Evolutionary conservation across 192 early-diverging fungal species (phyloP), one percentile per base, ranked within the genome.

Genomic region (Piromyces sp.): DNA sequence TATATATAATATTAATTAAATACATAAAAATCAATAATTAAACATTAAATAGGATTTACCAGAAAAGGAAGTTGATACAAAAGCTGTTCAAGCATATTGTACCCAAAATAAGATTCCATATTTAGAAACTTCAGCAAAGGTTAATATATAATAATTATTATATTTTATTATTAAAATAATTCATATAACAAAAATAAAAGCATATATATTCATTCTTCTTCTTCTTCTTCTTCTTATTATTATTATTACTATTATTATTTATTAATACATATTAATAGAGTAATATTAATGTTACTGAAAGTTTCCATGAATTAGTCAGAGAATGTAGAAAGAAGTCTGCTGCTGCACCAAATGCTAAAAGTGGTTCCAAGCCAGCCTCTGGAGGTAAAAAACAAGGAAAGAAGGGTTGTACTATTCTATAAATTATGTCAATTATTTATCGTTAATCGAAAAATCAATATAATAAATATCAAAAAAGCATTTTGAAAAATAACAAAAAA

Each of bases 31-130:
- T n/a, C n/a, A n/a, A n/a, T n/a, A n/a, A n/a, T n/a, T n/a, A n/a
- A n/a, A n/a, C n/a, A n/a, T n/a, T n/a, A n/a, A n/a, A n/a, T n/a
- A 90, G 89, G 90, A 91, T 85, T 80, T 91, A 58, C 90, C 90
- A 13, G 80, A 80, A 14, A 86, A 81, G 22, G 88, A 90, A 83
- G 87, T 91, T 30, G 85, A 85, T 31, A 81, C 83, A 30, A 82
- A 80, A n/a, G 81, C 79, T 26, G 87, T 88, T 17, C 58, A 84
- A 38, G 37, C 81, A 13, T 89, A 82, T 80, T 86, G 86, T 82
- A 22, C 80, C n/a, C 80, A 84, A 78, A 80, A 83, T 38, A 90
- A 90, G 80, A 86, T 91, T 37, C 90, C 89, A 28, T 87, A 85
- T 37, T 81, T 89, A 16, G 84, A 85, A 42, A 90, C 90, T 81